A percentile compares a stretch with the other conserved stretches of the same genome.
Conservation (phyloP, 2,329 filamentous ascomycete species). For the Fusarium sterilihyphosum region DNA sequence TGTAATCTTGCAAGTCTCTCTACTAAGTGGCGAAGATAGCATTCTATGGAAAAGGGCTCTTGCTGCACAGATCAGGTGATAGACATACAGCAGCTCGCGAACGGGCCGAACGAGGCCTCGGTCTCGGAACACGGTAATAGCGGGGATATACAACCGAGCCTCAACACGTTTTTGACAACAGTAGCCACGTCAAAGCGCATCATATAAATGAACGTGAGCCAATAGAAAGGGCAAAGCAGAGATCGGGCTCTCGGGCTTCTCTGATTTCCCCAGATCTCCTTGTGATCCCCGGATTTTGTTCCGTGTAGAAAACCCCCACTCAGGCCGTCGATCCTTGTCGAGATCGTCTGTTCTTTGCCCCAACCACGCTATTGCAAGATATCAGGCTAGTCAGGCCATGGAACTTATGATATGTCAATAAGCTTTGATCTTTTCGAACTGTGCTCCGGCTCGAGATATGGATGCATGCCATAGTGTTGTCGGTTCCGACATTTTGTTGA, state of each 20-base stretch:
- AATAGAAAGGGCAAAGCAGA: neutral
- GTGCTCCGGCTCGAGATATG: neutral
- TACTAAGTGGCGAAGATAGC: too few relatives aligned
- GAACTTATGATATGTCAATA: neutral
- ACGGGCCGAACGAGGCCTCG: neutral
- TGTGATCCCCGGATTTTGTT: neutral
- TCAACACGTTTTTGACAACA: neutral
- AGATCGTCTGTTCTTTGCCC: constrained; percentile 7
- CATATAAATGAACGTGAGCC: neutral
- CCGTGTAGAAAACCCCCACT: neutral
- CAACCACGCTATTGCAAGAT: neutral
- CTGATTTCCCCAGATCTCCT: neutral
- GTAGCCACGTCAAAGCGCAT: neutral
- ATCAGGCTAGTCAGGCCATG: constrained; percentile 10
- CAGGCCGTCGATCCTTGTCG: neutral
- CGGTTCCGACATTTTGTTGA: neutral
- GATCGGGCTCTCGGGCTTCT: neutral
- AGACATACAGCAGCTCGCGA: neutral
- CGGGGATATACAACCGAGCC: neutral
- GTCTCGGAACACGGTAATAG: neutral
- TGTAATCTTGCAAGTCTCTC: too few relatives aligned
- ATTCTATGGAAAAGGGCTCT: too few relatives aligned
- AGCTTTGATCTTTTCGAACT: neutral
- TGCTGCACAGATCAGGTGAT: neutral
- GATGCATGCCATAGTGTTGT: too few relatives aligned